Base-by-base conservation (phyloP, 257 asterid species). In the Nicotiana obtusifolia region DNA sequence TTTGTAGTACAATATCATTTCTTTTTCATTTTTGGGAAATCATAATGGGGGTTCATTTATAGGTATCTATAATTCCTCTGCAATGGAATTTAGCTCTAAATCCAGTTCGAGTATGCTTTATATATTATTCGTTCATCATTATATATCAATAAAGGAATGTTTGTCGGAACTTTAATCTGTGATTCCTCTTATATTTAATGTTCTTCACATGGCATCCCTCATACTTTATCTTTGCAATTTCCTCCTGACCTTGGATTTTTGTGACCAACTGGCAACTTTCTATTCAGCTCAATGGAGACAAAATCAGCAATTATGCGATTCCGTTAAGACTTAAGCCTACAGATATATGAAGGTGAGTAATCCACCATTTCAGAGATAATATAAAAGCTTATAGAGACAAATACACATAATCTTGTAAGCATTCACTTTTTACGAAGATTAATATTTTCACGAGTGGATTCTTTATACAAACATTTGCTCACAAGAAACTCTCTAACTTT, bases 171-270 rank as follows among this genome's bases (percentile, higher is more conserved):
- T 56, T 56, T 7, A 56, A 56, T 56, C 20, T 15, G 17, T 54
- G 20, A 5, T 19, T 17, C 2, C 3, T 33, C 65, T 81, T 78
- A 77, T 83, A 82, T 84, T 76, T 86, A 81, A 76, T 88, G 82
- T 53, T 86, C 83, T 79, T 85, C 95, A 91, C 97, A 92, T 92
- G 95, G 93, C 88, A 80, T 81, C 24, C 80, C 91, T 89, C 93
- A 89, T 87, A 90, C 92, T 81, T 35, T 71, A 19, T 71, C 31
- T 10, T 10, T 10, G 37, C 81, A 83, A 19, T 69, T 14, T 61
- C 57, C 53, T 52, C 41, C 56, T 62, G 76, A 33, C 84, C 77
- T 59, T 67, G 41, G 65, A 49, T 78, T 81, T 33, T 33, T 35
- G 0, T 35, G 44, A 35, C 9, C 44, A 35, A 35, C 44, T 35